Percentiles rank a stretch among this genome's conserved stretches.
These are phyloP conservation scores for Acer campestre DNA, from an alignment of 345 rosid genomes.

Conservation along the genomic window DNA sequence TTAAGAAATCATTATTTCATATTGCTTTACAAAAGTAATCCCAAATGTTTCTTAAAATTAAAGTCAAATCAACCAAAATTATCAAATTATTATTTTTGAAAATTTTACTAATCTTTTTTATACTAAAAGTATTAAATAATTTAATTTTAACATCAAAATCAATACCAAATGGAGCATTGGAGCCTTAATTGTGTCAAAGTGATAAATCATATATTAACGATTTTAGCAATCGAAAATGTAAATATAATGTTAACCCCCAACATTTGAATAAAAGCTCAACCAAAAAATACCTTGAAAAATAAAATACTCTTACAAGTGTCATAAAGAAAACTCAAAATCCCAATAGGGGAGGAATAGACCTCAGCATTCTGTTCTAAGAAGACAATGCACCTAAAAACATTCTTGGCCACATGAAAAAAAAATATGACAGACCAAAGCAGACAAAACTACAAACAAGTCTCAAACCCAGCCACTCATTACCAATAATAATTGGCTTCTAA, in stretches of 20 bases:
- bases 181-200: not conserved
- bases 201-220: too few species aligned
- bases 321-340: not conserved
- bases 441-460: not conserved
- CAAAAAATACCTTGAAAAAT: not conserved
- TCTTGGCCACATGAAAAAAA: conserved; percentile 6
- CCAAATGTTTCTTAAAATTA: too few species aligned
- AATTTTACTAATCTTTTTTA: too few species aligned
- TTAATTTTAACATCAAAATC: too few species aligned
- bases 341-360: not conserved
- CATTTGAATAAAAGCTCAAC: not conserved
- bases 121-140: too few species aligned
- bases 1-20: too few species aligned
- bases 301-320: not conserved
- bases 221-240: too few species aligned
- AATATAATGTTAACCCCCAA: not conserved
- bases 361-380: not conserved
- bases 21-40: too few species aligned
- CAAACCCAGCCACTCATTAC: not conserved
- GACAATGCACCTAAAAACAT: not conserved
- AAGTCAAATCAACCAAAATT: too few species aligned
- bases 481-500: conserved; percentile 15
- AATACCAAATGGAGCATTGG: too few species aligned
- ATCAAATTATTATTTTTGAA: too few species aligned
- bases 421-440: not conserved